Percentiles rank a stretch among this genome's conserved stretches.
Conservation (phyloP, 75 land plant species). For the Adiantum capillusveneris region DNA sequence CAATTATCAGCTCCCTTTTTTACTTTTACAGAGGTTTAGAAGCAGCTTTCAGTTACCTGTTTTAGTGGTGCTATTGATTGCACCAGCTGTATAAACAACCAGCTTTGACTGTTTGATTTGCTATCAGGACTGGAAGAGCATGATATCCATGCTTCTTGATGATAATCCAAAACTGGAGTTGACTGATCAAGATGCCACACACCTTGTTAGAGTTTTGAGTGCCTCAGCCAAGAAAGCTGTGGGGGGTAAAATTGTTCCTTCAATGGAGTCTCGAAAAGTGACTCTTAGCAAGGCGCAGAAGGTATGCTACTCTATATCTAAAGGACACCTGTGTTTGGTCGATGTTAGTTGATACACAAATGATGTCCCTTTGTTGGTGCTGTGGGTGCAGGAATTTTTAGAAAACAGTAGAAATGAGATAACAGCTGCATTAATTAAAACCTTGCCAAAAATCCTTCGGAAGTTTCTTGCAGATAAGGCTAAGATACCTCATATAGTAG, state of each 20-base stretch:
- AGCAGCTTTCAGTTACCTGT: too few relatives aligned
- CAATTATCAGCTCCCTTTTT: too few relatives aligned
- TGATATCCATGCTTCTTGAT: constrained; percentile 82
- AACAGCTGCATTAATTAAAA: constrained; percentile 72
- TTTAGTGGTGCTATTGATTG: too few relatives aligned
- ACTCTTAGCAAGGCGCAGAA: constrained; percentile 75
- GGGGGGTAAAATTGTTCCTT: constrained; percentile 91
- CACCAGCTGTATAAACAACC: too few relatives aligned
- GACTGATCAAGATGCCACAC: constrained; percentile 75
- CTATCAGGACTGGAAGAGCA: constrained; percentile 93
- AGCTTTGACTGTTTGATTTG: too few relatives aligned
- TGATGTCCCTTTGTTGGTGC: not conserved
- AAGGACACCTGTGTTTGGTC: too few relatives aligned
- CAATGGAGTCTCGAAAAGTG: constrained; percentile 59
- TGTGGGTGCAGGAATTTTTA: constrained; percentile 51
- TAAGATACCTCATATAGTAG: constrained; percentile 69
- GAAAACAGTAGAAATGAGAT: constrained; percentile 61
- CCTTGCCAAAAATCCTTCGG: constrained; percentile 62
- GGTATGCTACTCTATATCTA: constrained; percentile 24
- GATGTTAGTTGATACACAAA: too few relatives aligned
- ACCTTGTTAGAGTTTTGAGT: constrained; percentile 60
- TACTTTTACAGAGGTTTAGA: too few relatives aligned
- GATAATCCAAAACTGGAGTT: constrained; percentile 68
- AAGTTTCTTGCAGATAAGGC: constrained; percentile 87
- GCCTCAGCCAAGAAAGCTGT: constrained; percentile 87